Conservation (phyloP, 2,329 filamentous ascomycete genomes). For the Stromatinia cepivora region DNA sequence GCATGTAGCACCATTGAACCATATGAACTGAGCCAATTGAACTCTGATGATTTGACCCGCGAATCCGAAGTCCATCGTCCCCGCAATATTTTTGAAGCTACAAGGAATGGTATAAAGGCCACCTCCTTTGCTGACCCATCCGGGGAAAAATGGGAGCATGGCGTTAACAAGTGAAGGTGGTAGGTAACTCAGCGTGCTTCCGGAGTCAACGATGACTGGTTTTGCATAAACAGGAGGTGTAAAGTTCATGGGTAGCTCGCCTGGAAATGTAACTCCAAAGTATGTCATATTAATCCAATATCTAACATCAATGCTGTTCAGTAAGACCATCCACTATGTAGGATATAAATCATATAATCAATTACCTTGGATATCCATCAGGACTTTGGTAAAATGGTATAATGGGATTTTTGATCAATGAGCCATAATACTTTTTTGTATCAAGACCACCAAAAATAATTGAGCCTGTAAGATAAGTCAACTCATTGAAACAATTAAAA, state of each 20-base stretch:
- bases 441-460: slow-evolving; percentile 34
- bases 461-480: slow-evolving; percentile 24
- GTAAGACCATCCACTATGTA: background rate
- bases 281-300: slow-evolving; percentile 34
- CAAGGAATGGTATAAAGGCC: slow-evolving; percentile 28
- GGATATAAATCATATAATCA: background rate
- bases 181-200: slow-evolving; percentile 27
- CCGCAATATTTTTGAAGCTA: slow-evolving; percentile 1
- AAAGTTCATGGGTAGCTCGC: background rate
- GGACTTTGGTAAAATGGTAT: slow-evolving; percentile 26
- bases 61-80: slow-evolving; percentile 30
- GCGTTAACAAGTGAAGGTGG: slow-evolving; percentile 25
- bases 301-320: slow-evolving; percentile 17
- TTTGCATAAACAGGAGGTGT: slow-evolving; percentile 12
- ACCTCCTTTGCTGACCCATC: slow-evolving; percentile 22
- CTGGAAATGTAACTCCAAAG: slow-evolving; percentile 28
- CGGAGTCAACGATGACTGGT: slow-evolving; percentile 28
- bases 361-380: slow-evolving; percentile 26
- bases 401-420: slow-evolving; percentile 28
- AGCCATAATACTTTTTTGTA: slow-evolving; percentile 30
- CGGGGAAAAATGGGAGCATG: slow-evolving; percentile 28
- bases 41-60: slow-evolving; percentile 27
- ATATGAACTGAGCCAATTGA: slow-evolving; percentile 29
- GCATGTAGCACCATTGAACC: slow-evolving; percentile 23
- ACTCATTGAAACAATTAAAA: background rate